Evolutionary conservation across 352 stramenopile species (phyloP), one percentile per base, ranked within the genome.

Genomic region (Phytophthora agathidicida): DNA sequence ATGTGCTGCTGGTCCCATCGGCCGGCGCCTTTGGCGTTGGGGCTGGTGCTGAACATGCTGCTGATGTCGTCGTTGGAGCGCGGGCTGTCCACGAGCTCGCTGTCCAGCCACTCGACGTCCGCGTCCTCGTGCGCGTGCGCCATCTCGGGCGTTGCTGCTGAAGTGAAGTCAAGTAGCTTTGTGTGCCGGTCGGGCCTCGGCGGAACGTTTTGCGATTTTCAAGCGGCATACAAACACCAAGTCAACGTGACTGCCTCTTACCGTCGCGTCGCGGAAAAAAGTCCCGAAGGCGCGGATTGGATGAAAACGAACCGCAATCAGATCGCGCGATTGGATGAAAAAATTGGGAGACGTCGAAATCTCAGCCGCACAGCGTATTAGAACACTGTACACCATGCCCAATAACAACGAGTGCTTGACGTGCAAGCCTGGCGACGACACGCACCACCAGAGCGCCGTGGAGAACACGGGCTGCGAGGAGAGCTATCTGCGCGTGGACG

Each of bases 41-140:
- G 83, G 50, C 75, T 89, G 45, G 81, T 76, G 60, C 65, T 84
- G 61, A 93, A 93, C 79, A 93, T 88, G 64, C 67, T 73, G 64
- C 68, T 69, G 47, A 91, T 88, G 65, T 82, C 79, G 38, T 86
- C 75, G 43, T 80, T 73, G 7, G 68, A 84, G 52, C 67, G 65
- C 31, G 80, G 83, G 26, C 71, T 86, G 60, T 93, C 83, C 57
- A 91, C 83, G 19, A 89, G 64, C 61, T 93, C 83, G 52, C 77
- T 89, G 58, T 93, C 83, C 23, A 80, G 68, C 75, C 78, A 90
- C 36, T 89, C 72, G 32, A 86, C 73, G 54, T 64, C 43, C 7
- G 50, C 51, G 26, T 54, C 50, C 16, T 65, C 51, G 20, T 69
- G 48, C 54, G 61, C 33, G 23, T 71, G 50, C 28, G 65, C 55